These are phyloP conservation scores for Salix dunnii DNA, from an alignment of 345 rosid genomes.

Conservation along the genomic window DNA sequence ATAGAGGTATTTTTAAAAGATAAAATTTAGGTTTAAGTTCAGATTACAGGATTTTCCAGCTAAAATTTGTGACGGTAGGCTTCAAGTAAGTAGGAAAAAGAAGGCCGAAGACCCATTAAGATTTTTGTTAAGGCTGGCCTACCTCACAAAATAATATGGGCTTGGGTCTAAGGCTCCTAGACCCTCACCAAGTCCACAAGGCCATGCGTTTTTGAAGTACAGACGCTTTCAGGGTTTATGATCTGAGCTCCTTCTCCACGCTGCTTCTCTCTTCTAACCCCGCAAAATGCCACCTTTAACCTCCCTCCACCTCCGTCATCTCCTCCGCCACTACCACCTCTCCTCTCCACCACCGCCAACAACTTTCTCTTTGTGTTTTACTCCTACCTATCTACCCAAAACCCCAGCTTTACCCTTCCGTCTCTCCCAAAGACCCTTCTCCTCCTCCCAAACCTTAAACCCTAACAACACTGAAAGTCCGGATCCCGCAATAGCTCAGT, in stretches of 20 bases:
- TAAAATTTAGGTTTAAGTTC: no score
- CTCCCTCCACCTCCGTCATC: constrained; percentile 51
- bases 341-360: constrained; percentile 22
- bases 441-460: constrained; percentile 34
- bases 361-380: constrained; percentile 18
- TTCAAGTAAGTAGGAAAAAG: no score
- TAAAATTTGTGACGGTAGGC: no score
- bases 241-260: not conserved
- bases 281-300: constrained; percentile 52
- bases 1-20: no score
- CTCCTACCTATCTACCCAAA: constrained; percentile 20
- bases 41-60: no score
- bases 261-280: not conserved
- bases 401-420: constrained; percentile 11
- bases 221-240: constrained; percentile 4
- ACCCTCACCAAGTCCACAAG: not conserved
- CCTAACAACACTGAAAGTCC: constrained; percentile 24
- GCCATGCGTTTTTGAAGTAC: not conserved
- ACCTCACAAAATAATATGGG: not conserved
- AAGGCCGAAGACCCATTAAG: no score
- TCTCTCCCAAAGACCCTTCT: not conserved
- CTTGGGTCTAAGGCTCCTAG: not conserved
- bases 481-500: constrained; percentile 43
- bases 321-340: constrained; percentile 28
- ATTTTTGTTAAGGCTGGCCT: not conserved